Conservation (phyloP, 805 yeast species). For the Clavispora carvajalis region DNA sequence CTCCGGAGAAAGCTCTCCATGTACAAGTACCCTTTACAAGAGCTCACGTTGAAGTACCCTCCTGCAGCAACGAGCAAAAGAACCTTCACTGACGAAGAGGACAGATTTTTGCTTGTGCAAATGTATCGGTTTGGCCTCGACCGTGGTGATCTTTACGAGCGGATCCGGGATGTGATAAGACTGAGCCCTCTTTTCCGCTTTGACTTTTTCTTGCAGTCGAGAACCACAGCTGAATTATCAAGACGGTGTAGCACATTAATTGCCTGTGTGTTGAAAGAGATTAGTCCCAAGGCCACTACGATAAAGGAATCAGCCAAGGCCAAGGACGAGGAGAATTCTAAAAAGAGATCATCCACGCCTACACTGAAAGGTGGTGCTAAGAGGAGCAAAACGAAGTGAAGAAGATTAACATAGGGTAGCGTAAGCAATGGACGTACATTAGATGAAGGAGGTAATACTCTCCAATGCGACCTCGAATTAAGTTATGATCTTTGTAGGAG, state of each 20-base stretch:
- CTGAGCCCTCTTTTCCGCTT: slow-evolving; percentile 74
- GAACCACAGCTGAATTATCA: slow-evolving; percentile 71
- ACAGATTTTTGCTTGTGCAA: slow-evolving; percentile 77
- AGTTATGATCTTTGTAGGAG: not conserved
- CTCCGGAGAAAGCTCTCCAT: slow-evolving; percentile 68
- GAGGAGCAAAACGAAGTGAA: slow-evolving; percentile 4
- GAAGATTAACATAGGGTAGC: not conserved
- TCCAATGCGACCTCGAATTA: not conserved
- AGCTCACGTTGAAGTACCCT: slow-evolving; percentile 65
- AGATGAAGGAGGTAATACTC: not conserved
- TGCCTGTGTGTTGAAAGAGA: slow-evolving; percentile 68
- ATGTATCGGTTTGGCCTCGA: slow-evolving; percentile 78
- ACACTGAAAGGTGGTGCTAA: slow-evolving; percentile 1
- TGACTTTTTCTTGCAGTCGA: slow-evolving; percentile 80
- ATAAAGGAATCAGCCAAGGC: slow-evolving; percentile 4
- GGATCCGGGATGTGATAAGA: slow-evolving; percentile 68
- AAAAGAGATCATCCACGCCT: slow-evolving; percentile 1
- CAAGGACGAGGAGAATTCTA: not conserved
- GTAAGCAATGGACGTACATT: not conserved
- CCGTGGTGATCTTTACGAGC: slow-evolving; percentile 70
- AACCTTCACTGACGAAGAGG: slow-evolving; percentile 83
- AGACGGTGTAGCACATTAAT: slow-evolving; percentile 79
- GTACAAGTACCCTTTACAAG: slow-evolving; percentile 74
- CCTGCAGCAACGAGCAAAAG: slow-evolving; percentile 60
- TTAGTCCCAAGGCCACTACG: slow-evolving; percentile 12